phyloP scores from a whole-genome alignment of 1,284 basidiomycete genomes.

The Fomitiporia mediterranea region DNA sequence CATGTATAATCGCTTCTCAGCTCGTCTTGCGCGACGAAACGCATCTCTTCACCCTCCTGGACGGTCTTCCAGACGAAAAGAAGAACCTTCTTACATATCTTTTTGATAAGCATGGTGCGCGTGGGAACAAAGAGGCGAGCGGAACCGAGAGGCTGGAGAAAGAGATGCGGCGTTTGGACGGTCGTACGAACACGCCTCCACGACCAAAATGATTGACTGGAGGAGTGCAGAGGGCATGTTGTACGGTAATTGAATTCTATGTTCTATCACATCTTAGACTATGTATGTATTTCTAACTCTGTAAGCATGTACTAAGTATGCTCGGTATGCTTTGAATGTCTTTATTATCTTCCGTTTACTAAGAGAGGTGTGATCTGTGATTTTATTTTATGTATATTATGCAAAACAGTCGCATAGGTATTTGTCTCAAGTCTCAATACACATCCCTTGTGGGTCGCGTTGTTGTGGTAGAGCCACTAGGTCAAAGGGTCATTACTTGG shows the following conservation, averaged over 20 bases:
- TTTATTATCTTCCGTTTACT: too few relatives aligned
- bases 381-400: too few relatives aligned
- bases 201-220: conserved; percentile 22
- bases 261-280: too few relatives aligned
- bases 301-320: conserved; percentile 2
- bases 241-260: too few relatives aligned
- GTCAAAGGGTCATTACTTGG: too few relatives aligned
- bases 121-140: conserved; percentile 35
- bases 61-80: conserved; percentile 77
- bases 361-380: too few relatives aligned
- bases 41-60: conserved; percentile 71
- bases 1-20: conserved; percentile 75
- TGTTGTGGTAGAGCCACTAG: too few relatives aligned
- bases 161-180: conserved; percentile 72
- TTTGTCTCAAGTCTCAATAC: too few relatives aligned
- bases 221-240: neutral
- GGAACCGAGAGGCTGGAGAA: conserved; percentile 66
- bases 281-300: conserved; percentile 16
- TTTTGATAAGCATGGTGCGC: conserved; percentile 75
- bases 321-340: too few relatives aligned
- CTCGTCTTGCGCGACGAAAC: conserved; percentile 74
- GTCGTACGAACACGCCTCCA: conserved; percentile 63
- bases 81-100: conserved; percentile 82
- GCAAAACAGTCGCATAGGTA: too few relatives aligned
- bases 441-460: too few relatives aligned